A percentile compares a stretch with the other conserved stretches of the same genome.
phyloP scores from a whole-genome alignment of 345 rosid genomes.

The Camelina neglecta region DNA sequence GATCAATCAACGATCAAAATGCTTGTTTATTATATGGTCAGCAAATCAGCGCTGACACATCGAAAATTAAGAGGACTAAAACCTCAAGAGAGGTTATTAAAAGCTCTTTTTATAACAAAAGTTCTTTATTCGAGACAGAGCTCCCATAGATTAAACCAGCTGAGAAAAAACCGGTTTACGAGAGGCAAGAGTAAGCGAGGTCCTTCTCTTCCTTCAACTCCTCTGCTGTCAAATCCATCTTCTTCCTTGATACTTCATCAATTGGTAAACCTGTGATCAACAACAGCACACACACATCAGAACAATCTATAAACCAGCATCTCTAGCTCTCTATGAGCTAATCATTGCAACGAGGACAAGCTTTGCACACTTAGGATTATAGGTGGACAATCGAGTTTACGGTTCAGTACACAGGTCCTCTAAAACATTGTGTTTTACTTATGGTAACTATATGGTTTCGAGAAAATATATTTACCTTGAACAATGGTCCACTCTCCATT shows the following conservation, averaged over 20 bases:
- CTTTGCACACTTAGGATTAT: neutral
- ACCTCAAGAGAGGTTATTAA: conserved; percentile 12
- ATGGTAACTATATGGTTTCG: neutral
- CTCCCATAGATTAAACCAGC: conserved; percentile 14
- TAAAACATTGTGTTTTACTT: too few relatives aligned
- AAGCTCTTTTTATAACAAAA: neutral
- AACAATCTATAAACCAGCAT: neutral
- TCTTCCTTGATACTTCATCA: conserved; percentile 91
- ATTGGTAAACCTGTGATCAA: conserved; percentile 64
- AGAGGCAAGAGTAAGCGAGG: conserved; percentile 94
- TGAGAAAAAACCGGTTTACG: conserved; percentile 42
- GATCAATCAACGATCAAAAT: conserved; percentile 12
- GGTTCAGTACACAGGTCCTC: neutral
- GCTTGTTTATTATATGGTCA: conserved; percentile 14
- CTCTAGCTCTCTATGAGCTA: neutral
- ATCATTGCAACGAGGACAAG: neutral
- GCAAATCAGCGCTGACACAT: conserved; percentile 15
- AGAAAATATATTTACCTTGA: conserved; percentile 59
- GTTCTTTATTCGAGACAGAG: conserved; percentile 23
- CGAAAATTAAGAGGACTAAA: neutral
- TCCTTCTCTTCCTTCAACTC: conserved; percentile 94
- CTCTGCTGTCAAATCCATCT: conserved; percentile 85
- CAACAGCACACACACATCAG: conserved; percentile 15
- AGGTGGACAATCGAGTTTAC: neutral
- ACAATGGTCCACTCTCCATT: conserved; percentile 93